phyloP scores from a whole-genome alignment of 805 yeast genomes.

The Schwanniomyces yamadae region DNA sequence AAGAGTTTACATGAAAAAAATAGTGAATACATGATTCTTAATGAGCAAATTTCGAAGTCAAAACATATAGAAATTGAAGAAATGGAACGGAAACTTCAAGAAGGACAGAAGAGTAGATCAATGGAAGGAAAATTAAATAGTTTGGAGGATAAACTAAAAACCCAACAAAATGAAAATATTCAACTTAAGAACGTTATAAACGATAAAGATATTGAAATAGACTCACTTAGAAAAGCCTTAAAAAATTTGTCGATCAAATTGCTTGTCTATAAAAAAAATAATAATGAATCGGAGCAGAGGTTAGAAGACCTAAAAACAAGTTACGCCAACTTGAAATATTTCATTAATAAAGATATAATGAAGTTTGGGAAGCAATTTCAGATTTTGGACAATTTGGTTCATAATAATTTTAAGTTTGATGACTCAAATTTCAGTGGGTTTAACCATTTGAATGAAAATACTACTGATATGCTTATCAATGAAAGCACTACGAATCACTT shows the following conservation, averaged over 20 bases:
- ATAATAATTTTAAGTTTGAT: too few species aligned
- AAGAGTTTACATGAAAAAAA: slow-evolving; percentile 1
- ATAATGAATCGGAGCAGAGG: neutral
- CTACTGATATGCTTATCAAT: slow-evolving; percentile 1
- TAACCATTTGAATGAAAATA: too few species aligned
- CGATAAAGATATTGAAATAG: neutral
- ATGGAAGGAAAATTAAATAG: neutral
- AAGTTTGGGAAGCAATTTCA: neutral
- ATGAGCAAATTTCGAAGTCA: neutral
- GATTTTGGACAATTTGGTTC: neutral
- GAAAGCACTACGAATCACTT: slow-evolving; percentile 1
- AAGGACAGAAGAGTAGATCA: neutral
- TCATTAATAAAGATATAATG: neutral
- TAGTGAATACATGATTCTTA: neutral
- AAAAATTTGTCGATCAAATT: neutral
- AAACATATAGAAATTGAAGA: neutral
- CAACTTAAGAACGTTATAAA: neutral
- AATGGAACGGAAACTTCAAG: neutral
- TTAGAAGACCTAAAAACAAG: neutral
- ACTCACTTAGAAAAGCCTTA: neutral
- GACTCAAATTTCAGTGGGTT: neutral
- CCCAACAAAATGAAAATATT: neutral
- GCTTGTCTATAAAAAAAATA: slow-evolving; percentile 1
- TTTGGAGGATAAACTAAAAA: slow-evolving; percentile 1
- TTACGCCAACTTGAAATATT: neutral